phyloP scores from a whole-genome alignment of 176 grass and related monocot genomes.

The Bothriochloa decipiens region DNA sequence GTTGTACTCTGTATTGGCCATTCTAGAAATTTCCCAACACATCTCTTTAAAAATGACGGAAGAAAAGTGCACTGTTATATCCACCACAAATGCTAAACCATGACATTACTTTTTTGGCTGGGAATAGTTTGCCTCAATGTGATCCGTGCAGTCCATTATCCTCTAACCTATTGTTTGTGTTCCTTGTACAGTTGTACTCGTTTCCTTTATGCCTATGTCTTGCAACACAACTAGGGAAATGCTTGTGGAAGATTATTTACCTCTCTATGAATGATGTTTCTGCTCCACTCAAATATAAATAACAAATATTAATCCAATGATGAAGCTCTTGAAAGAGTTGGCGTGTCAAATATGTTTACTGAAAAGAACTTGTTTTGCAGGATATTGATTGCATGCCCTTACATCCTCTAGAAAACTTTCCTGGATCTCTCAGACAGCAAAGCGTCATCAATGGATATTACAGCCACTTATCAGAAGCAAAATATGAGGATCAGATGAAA shows the following conservation, averaged over 20 bases:
- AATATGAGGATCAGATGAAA: constrained; percentile 60
- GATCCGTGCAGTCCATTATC: background rate
- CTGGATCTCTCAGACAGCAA: constrained; percentile 68
- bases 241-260: background rate
- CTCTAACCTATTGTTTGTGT: background rate
- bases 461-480: constrained; percentile 59
- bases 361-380: constrained; percentile 56
- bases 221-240: background rate
- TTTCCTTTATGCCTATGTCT: background rate
- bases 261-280: background rate
- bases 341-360: constrained; percentile 31
- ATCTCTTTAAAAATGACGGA: background rate
- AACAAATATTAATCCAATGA: background rate
- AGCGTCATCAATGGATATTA: constrained; percentile 58
- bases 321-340: constrained; percentile 18
- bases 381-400: constrained; percentile 97
- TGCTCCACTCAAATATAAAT: background rate
- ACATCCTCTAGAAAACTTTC: constrained; percentile 86
- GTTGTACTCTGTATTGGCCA: too few species aligned
- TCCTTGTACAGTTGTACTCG: background rate
- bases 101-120: background rate
- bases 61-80: background rate
- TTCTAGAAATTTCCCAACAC: too few species aligned
- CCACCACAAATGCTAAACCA: background rate
- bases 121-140: background rate